Percentiles rank a stretch among this genome's conserved stretches.
phyloP scores from a whole-genome alignment of 179 eudicot genomes.

The Camellia oleifera region DNA sequence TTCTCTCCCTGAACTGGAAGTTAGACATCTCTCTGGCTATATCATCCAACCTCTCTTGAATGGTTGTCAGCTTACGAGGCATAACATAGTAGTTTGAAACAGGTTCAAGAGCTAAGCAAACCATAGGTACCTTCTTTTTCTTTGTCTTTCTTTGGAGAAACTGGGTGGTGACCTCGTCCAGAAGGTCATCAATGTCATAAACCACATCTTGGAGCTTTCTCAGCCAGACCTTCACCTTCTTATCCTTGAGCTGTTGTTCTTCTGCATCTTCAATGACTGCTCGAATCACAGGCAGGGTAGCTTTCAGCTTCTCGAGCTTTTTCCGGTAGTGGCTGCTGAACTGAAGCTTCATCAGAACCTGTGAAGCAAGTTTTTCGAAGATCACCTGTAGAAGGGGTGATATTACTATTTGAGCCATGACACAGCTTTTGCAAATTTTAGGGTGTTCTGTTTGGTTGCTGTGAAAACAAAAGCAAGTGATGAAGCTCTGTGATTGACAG shows the following conservation, averaged over 20 bases:
- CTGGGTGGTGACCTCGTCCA: conserved; percentile 10
- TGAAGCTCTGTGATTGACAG: not conserved
- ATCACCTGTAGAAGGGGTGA: conserved; percentile 18
- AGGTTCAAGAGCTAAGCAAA: not conserved
- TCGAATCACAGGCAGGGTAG: conserved; percentile 10
- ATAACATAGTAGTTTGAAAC: not conserved
- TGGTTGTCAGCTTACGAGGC: not conserved
- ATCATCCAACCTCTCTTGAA: conserved; percentile 8
- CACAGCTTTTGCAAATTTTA: not conserved
- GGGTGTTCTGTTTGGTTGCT: not conserved
- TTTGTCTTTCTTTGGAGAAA: not conserved
- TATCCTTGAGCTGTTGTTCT: conserved; percentile 13
- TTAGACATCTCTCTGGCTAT: not conserved
- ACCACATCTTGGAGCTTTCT: conserved; percentile 8
- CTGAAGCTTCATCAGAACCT: conserved; percentile 1
- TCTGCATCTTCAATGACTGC: conserved; percentile 21
- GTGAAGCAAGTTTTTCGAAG: conserved; percentile 21
- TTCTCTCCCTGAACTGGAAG: conserved; percentile 5
- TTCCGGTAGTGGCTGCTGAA: conserved; percentile 3
- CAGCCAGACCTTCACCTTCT: conserved; percentile 10
- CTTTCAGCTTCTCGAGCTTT: conserved; percentile 14
- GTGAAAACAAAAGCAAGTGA: not conserved
- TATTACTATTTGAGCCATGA: conserved; percentile 12
- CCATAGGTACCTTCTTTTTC: conserved; percentile 1
- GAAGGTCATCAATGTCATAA: conserved; percentile 3